Evolutionary conservation across 345 rosid species (phyloP).

Genomic region (Lumnitzera racemosa): DNA sequence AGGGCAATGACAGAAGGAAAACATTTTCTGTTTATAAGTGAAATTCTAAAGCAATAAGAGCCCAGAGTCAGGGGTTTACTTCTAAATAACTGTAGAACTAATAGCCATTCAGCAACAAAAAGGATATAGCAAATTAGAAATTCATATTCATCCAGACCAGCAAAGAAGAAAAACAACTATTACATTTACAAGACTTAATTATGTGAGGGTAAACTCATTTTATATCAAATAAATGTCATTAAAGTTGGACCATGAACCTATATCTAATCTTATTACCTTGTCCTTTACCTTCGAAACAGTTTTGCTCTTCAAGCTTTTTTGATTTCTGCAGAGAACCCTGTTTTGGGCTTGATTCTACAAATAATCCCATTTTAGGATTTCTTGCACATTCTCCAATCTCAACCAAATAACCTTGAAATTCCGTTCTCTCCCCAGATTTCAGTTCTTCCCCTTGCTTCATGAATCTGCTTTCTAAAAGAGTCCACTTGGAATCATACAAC

Average conservation of each 20-base stretch:
- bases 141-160: too few species aligned
- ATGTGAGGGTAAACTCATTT: too few species aligned
- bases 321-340: slow-evolving; percentile 5
- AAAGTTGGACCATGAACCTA: background rate
- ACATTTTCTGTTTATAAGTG: too few species aligned
- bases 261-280: slow-evolving; percentile 4
- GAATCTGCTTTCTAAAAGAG: slow-evolving; percentile 33
- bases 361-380: slow-evolving; percentile 9
- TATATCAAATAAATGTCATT: background rate
- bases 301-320: slow-evolving; percentile 10
- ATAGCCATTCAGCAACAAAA: too few species aligned
- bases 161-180: too few species aligned
- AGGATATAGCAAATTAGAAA: too few species aligned
- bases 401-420: slow-evolving; percentile 43
- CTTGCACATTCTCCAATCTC: slow-evolving; percentile 33
- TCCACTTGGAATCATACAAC: slow-evolving; percentile 42
- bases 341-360: slow-evolving; percentile 4
- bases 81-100: too few species aligned
- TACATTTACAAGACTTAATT: too few species aligned
- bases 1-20: too few species aligned
- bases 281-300: background rate
- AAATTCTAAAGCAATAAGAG: too few species aligned
- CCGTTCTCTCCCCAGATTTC: slow-evolving; percentile 32
- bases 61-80: too few species aligned
- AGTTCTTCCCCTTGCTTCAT: slow-evolving; percentile 44